A percentile compares a stretch with the other conserved stretches of the same genome.
phyloP scores from a whole-genome alignment of 2,329 filamentous ascomycete species.

The Colletotrichum sp. region DNA sequence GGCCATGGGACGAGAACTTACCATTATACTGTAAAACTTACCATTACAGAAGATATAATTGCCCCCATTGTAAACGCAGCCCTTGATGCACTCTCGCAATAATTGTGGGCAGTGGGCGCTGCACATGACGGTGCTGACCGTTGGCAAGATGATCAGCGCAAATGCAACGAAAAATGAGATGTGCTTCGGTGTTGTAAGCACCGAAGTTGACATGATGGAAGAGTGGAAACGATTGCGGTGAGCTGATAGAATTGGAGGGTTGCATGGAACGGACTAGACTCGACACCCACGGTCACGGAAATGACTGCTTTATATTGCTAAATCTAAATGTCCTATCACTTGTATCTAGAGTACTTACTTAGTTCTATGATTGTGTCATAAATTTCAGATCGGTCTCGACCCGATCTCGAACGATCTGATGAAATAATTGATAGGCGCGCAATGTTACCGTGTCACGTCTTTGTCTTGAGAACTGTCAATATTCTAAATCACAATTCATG shows the following conservation, averaged over 20 bases:
- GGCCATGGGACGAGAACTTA: background rate
- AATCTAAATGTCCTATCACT: too few species aligned
- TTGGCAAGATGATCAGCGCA: rapidly evolving
- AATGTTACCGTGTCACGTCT: background rate
- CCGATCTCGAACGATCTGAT: too few species aligned
- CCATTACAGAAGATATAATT: background rate
- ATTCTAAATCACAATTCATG: background rate
- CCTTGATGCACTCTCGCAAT: background rate
- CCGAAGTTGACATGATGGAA: background rate
- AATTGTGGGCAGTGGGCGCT: background rate
- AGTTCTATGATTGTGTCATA: too few species aligned
- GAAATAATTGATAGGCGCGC: too few species aligned
- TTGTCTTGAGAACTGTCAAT: background rate
- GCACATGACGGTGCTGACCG: rapidly evolving
- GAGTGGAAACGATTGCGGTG: rapidly evolving
- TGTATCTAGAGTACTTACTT: too few species aligned
- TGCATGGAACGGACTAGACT: too few species aligned
- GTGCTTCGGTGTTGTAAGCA: rapidly evolving
- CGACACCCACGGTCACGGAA: too few species aligned
- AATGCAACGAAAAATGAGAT: rapidly evolving
- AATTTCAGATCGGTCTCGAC: too few species aligned
- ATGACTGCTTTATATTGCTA: too few species aligned
- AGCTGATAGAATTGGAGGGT: background rate
- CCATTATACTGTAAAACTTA: background rate
- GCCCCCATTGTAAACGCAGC: background rate